Conservation (phyloP, 257 asterid species). For the Paulownia fortunei region DNA sequence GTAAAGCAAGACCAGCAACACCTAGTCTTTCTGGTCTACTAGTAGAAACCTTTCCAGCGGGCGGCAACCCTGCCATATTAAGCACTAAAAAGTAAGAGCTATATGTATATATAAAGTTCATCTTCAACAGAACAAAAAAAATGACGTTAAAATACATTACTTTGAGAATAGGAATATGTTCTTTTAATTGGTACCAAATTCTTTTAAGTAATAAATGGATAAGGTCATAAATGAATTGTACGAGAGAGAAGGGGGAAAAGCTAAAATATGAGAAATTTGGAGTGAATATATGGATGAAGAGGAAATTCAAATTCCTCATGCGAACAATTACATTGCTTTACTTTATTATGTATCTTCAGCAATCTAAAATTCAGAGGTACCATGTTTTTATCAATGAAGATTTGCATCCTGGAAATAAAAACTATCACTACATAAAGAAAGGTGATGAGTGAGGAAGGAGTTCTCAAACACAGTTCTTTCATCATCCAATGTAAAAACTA, state of each 20-base stretch:
- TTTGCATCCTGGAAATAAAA: not conserved
- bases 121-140: not conserved
- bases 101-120: not conserved
- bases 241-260: not conserved
- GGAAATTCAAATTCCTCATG: not conserved
- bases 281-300: not conserved
- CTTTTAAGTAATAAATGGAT: not conserved
- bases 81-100: slow-evolving; percentile 21
- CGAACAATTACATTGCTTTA: not conserved
- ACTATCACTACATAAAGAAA: not conserved
- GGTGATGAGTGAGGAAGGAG: not conserved
- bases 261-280: not conserved
- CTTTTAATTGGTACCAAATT: not conserved
- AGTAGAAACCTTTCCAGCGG: slow-evolving; percentile 51
- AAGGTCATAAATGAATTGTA: not conserved
- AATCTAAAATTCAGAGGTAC: no score
- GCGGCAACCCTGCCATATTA: slow-evolving; percentile 55
- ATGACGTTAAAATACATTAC: not conserved
- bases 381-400: no score
- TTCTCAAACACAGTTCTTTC: not conserved
- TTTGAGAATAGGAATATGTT: slow-evolving; percentile 6
- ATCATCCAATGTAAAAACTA: no score
- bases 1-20: slow-evolving; percentile 90
- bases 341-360: no score
- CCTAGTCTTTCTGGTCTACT: slow-evolving; percentile 82